Base-by-base conservation (phyloP, 257 asterid species). In the Leonotis leonurus region DNA sequence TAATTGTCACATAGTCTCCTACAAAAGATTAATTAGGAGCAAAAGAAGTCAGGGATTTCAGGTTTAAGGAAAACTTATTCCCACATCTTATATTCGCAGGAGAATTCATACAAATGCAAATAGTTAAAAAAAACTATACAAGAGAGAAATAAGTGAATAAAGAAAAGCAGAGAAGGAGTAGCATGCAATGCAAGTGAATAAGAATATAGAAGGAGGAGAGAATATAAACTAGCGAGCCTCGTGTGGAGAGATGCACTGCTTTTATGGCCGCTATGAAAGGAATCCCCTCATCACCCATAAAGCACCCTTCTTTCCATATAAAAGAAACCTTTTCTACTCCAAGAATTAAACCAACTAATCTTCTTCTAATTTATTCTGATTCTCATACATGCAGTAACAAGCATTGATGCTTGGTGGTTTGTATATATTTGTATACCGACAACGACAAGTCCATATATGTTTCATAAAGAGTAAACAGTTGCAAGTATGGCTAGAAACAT, bases 201-300 rank as follows among this genome's bases (percentile, higher is more conserved):
- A 53, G 65, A 65, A 7, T 35, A 35, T 5, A 35, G 40, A 35
- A 40, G n/a, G n/a, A n/a, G n/a, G n/a, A n/a, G 48, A 41, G 48
- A 41, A 41, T 41, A 41, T 45, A 68, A 75, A 43, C 35, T 32
- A 79, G 41, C 65, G 59, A 74, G 72, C 70, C 8, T 24, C 11
- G n/a, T 46, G 8, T 35, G 59, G 65, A 68, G 64, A 22, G 36
- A 71, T 70, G 64, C 76, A 43, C 69, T 77, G 29, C 90, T 78
- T 80, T 79, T 69, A 91, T 80, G 85, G 84, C 70, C 24, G 73
- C 80, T 45, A 75, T 74, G 96, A 64, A 87, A 83, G 64, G 97
- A 78, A 90, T 90, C 86, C n/a, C n/a, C n/a, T n/a, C n/a, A n/a
- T 53, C n/a, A 44, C 32, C n/a, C 18, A 56, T 58, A 71, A 60